These are phyloP conservation scores for Telfairia occidentalis DNA, from an alignment of 331 rosid species.

Conservation along the genomic window DNA sequence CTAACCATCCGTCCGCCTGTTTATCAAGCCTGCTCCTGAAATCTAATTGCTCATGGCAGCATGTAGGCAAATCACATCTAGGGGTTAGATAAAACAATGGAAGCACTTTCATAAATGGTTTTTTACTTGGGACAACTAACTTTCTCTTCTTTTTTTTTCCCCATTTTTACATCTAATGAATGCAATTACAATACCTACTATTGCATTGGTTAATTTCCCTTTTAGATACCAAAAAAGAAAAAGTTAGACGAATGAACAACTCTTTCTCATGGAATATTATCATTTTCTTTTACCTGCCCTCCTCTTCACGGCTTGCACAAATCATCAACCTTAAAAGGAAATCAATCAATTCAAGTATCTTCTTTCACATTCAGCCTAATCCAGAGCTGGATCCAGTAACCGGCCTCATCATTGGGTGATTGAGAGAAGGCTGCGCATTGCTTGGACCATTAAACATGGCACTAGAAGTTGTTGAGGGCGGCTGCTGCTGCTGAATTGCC, in stretches of 20 bases:
- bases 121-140: background rate
- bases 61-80: background rate
- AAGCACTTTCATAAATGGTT: conserved; percentile 4
- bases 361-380: conserved; percentile 44
- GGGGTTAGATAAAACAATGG: background rate
- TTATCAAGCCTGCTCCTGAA: background rate
- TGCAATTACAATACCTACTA: conserved; percentile 32
- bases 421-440: conserved; percentile 45
- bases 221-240: conserved; percentile 13
- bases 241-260: conserved; percentile 16
- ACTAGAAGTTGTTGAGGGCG: conserved; percentile 54
- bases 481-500: conserved; percentile 49
- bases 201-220: conserved; percentile 18
- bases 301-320: background rate
- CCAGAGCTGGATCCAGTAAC: conserved; percentile 83
- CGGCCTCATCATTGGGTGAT: conserved; percentile 78
- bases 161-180: conserved; percentile 7
- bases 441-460: conserved; percentile 58
- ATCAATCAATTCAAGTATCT: background rate
- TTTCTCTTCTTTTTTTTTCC: background rate
- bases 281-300: background rate
- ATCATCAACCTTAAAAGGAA: background rate
- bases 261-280: conserved; percentile 9
- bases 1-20: background rate
- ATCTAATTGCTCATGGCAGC: background rate